A percentile compares a stretch with the other conserved stretches of the same genome.
phyloP scores from a whole-genome alignment of 1,284 basidiomycete species.

The Golubevia sp. region DNA sequence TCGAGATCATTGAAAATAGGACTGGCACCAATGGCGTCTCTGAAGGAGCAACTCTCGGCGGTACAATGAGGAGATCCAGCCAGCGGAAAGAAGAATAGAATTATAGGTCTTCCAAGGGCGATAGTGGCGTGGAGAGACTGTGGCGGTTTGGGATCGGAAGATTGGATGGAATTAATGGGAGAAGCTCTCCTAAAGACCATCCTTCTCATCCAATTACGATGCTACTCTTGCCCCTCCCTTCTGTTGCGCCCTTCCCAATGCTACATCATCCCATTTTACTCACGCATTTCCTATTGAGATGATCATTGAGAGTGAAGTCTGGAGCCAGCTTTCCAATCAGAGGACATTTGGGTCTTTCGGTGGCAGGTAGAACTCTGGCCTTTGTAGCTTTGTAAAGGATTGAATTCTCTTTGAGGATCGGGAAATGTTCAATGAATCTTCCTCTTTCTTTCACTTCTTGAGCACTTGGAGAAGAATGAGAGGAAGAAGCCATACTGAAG shows the following conservation, averaged over 20 bases:
- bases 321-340: conserved; percentile 38
- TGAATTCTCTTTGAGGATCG: conserved; percentile 30
- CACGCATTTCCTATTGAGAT: conserved; percentile 26
- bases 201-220: neutral
- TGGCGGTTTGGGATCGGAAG: neutral
- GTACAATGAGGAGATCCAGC: conserved; percentile 50
- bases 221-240: neutral
- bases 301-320: conserved; percentile 39
- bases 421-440: conserved; percentile 12
- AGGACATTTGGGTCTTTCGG: conserved; percentile 18
- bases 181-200: neutral
- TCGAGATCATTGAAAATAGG: conserved; percentile 44
- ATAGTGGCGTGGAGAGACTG: conserved; percentile 43
- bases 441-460: neutral
- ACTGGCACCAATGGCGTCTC: conserved; percentile 34
- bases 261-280: neutral
- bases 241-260: too few species aligned
- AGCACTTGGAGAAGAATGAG: too few species aligned
- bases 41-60: conserved; percentile 35
- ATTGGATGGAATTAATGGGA: neutral
- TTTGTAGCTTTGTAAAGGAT: conserved; percentile 24
- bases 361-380: conserved; percentile 27
- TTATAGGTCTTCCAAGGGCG: conserved; percentile 33
- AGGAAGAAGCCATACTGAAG: too few species aligned
- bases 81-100: conserved; percentile 49